Evolutionary conservation across 108 stramenopile species (phyloP).

Genomic region (Nannochloropsis salina): DNA sequence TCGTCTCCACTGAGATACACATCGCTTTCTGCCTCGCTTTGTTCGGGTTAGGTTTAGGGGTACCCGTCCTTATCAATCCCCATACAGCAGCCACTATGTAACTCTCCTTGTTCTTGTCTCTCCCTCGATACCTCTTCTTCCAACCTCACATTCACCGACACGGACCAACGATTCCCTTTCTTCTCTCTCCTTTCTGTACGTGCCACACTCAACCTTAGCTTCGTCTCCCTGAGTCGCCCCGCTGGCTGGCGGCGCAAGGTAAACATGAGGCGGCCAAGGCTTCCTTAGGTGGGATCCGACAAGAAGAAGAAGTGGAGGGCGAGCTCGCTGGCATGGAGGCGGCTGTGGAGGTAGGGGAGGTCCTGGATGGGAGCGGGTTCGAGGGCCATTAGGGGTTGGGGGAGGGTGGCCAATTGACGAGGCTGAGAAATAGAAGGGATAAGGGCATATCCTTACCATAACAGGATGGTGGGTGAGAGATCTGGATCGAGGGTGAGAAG

Average conservation of each 20-base stretch:
- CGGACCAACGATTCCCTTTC: not conserved
- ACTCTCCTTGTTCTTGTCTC: not conserved
- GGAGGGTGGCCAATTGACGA: too few species aligned
- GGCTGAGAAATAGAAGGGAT: too few species aligned
- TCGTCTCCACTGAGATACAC: too few species aligned
- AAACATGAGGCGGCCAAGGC: conserved; percentile 34
- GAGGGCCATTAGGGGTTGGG: too few species aligned
- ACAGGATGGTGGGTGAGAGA: too few species aligned
- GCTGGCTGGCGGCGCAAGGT: conserved; percentile 45
- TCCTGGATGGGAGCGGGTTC: conserved; percentile 9
- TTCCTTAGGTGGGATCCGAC: conserved; percentile 39
- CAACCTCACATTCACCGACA: not conserved
- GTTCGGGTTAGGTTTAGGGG: too few species aligned
- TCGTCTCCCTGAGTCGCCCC: conserved; percentile 51
- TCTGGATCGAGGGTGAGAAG: too few species aligned
- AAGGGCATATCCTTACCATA: not conserved
- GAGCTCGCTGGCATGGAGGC: conserved; percentile 35
- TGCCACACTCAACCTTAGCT: not conserved
- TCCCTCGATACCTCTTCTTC: not conserved
- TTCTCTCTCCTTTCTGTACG: not conserved
- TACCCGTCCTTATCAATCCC: too few species aligned
- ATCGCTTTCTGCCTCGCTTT: too few species aligned
- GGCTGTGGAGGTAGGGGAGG: conserved; percentile 27
- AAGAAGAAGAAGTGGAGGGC: conserved; percentile 38
- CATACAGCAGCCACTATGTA: not conserved